A percentile compares a stretch with the other conserved stretches of the same genome.
These are phyloP conservation scores for Ogataea ganodermae DNA, from an alignment of 805 yeast genomes.

Conservation along the genomic window DNA sequence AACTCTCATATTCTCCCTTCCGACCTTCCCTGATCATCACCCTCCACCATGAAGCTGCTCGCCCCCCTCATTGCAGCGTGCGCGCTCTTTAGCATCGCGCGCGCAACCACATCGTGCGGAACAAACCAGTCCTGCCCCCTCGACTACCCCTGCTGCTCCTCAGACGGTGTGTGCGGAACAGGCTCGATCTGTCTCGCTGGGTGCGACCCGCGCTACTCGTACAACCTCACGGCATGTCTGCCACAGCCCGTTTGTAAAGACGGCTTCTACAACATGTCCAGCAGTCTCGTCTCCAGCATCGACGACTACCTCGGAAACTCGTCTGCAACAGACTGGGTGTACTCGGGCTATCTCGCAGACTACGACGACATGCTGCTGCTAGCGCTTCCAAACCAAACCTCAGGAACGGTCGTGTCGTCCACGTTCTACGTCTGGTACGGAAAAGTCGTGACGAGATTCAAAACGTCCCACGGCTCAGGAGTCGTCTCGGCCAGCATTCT, in stretches of 20 bases:
- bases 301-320: conserved; percentile 62
- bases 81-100: conserved; percentile 4
- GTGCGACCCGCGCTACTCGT: conserved; percentile 78
- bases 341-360: conserved; percentile 58
- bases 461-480: conserved; percentile 75
- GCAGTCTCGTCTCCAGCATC: conserved; percentile 28
- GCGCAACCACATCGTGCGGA: conserved; percentile 46
- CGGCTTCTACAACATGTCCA: conserved; percentile 44
- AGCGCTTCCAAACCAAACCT: conserved; percentile 75
- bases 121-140: conserved; percentile 67
- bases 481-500: conserved; percentile 82
- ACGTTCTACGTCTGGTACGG: conserved; percentile 89
- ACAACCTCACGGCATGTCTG: conserved; percentile 69
- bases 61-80: neutral
- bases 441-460: conserved; percentile 65
- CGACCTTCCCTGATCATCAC: neutral
- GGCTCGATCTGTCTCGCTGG: conserved; percentile 74
- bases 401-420: conserved; percentile 81
- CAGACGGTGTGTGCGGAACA: conserved; percentile 56
- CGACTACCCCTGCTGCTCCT: conserved; percentile 78
- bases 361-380: conserved; percentile 60
- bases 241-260: conserved; percentile 78
- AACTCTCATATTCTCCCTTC: too few relatives aligned
- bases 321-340: conserved; percentile 66
- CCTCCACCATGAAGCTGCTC: neutral